Conservation (phyloP, 2,329 filamentous ascomycete species). For the Pseudopithomyces maydicus region DNA sequence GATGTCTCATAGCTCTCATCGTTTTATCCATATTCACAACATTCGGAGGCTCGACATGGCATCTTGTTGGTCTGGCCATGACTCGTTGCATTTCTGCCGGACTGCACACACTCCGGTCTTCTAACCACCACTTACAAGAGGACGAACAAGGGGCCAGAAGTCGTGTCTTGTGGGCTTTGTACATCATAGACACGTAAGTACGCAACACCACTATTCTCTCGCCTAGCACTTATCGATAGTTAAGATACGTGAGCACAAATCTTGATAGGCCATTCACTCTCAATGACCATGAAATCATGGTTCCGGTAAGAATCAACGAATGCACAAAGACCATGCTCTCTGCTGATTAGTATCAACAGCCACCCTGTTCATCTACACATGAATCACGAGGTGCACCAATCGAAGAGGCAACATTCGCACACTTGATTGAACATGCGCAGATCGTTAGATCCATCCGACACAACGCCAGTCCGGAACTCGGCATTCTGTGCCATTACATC, state of each 20-base stretch:
- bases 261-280: slow-evolving; percentile 16
- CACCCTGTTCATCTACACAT: background rate
- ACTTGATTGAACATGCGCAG: slow-evolving; percentile 10
- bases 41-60: slow-evolving; percentile 18
- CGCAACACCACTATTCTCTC: no score
- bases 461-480: background rate
- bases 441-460: slow-evolving; percentile 7
- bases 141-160: slow-evolving; percentile 4
- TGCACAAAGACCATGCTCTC: background rate
- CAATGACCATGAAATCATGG: slow-evolving; percentile 11
- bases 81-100: slow-evolving; percentile 16
- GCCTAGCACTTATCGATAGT: background rate
- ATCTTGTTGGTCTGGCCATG: slow-evolving; percentile 16
- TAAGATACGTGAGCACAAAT: slow-evolving; percentile 9
- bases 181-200: slow-evolving; percentile 14
- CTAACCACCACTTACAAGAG: slow-evolving; percentile 3
- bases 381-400: background rate
- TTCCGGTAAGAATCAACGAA: background rate
- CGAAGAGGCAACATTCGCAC: background rate
- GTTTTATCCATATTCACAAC: slow-evolving; percentile 14
- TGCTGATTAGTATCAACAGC: background rate
- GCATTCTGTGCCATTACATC: slow-evolving; percentile 8
- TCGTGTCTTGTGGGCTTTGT: slow-evolving; percentile 13
- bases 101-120: slow-evolving; percentile 14
- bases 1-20: slow-evolving; percentile 9